Evolutionary conservation across 805 yeast genomes (phyloP).

Genomic region (Pichia rugopelliculosa): DNA sequence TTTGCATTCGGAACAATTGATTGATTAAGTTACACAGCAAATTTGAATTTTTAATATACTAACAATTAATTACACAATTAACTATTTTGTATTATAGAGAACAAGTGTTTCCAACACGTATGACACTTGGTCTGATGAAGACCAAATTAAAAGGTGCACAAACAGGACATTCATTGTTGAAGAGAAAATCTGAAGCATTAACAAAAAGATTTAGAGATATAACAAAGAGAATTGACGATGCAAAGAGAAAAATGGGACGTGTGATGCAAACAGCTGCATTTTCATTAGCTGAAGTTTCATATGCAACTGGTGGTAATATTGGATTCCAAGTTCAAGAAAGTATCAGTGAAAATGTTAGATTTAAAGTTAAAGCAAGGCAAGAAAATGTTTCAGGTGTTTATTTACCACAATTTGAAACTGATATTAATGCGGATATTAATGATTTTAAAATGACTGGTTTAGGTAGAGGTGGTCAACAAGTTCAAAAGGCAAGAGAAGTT

Average conservation of each 20-base stretch:
- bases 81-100: conserved; percentile 45
- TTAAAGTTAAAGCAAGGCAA: conserved; percentile 83
- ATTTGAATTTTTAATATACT: neutral
- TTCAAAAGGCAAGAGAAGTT: conserved; percentile 86
- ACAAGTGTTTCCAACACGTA: conserved; percentile 95
- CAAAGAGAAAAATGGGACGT: conserved; percentile 95
- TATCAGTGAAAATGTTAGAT: conserved; percentile 75
- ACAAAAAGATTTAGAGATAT: conserved; percentile 95
- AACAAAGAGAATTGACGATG: conserved; percentile 86
- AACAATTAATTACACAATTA: neutral
- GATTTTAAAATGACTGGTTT: conserved; percentile 95
- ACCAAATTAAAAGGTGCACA: conserved; percentile 94
- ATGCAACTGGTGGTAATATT: conserved; percentile 95
- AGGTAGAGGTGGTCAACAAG: conserved; percentile 98
- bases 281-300: conserved; percentile 92
- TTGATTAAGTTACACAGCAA: neutral
- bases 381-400: conserved; percentile 96
- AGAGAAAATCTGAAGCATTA: conserved; percentile 94
- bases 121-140: conserved; percentile 95
- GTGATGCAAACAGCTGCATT: conserved; percentile 98
- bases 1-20: neutral
- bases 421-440: conserved; percentile 74
- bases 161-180: conserved; percentile 88
- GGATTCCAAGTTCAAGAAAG: conserved; percentile 94
- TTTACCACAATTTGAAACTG: conserved; percentile 86